Evolutionary conservation across 2,329 filamentous ascomycete species (phyloP).

Genomic region (Fusarium tuaranense): DNA sequence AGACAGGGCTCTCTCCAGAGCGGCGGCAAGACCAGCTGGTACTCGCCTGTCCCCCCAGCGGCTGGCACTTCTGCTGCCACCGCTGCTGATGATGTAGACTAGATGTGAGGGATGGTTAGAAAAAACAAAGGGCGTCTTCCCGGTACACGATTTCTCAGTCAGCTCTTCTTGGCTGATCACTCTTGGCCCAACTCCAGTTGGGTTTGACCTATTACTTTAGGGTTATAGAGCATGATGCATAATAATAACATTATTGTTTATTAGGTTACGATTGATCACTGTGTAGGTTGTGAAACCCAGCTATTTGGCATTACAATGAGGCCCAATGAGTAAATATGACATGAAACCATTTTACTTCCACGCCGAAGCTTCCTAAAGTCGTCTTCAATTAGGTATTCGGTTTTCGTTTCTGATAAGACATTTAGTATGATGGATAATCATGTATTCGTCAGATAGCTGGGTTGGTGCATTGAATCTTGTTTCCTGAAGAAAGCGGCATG

Average conservation of each 20-base stretch:
- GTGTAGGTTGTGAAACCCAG: background rate
- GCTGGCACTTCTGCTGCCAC: constrained; percentile 56
- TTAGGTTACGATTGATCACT: background rate
- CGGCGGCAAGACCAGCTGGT: constrained; percentile 79
- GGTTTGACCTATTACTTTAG: background rate
- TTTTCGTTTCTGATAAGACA: background rate
- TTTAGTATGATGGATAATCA: background rate
- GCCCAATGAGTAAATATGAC: background rate
- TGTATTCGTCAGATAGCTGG: background rate
- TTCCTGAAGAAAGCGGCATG: background rate
- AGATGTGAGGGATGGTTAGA: constrained; percentile 16
- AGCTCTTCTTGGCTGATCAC: background rate
- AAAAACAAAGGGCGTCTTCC: constrained; percentile 1
- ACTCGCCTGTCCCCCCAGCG: constrained; percentile 54
- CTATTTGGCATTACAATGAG: background rate
- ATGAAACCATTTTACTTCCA: background rate
- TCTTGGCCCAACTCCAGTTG: background rate
- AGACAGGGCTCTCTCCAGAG: constrained; percentile 77
- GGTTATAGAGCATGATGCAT: background rate
- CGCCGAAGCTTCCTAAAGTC: background rate
- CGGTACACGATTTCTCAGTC: background rate
- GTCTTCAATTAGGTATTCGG: background rate
- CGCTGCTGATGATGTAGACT: constrained; percentile 61
- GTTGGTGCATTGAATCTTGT: background rate
- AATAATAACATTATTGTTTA: background rate